Conservation (phyloP, 257 asterid species). For the Solanum raphanifolium region DNA sequence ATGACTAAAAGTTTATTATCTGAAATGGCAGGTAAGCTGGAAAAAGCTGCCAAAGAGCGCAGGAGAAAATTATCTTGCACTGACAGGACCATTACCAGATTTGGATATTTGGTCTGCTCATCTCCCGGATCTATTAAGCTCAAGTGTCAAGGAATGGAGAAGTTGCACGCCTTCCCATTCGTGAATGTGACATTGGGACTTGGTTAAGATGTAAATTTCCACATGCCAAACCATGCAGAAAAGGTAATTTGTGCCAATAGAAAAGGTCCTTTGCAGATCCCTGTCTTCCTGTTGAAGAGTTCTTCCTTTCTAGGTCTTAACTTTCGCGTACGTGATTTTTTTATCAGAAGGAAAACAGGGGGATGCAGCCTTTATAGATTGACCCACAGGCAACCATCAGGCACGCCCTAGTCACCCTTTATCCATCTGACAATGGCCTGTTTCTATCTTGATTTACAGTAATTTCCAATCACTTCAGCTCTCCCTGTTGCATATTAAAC, state of each 20-base stretch:
- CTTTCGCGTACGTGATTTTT: background rate
- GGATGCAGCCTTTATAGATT: background rate
- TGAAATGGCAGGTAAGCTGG: slow-evolving; percentile 19
- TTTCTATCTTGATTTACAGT: background rate
- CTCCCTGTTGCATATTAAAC: background rate
- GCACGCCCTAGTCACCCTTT: background rate
- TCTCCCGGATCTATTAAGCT: slow-evolving; percentile 38
- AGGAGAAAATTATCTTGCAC: slow-evolving; percentile 65
- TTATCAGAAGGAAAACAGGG: background rate
- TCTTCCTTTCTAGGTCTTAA: background rate
- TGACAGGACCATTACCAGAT: slow-evolving; percentile 62
- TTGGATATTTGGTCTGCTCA: slow-evolving; percentile 43
- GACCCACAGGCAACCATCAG: background rate
- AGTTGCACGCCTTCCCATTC: slow-evolving; percentile 13
- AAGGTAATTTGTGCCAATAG: background rate
- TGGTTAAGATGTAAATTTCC: background rate
- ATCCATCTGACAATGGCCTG: background rate
- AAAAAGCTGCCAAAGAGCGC: slow-evolving; percentile 16
- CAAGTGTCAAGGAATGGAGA: slow-evolving; percentile 39
- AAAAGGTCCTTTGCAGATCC: background rate
- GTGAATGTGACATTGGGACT: background rate
- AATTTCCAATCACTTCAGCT: background rate
- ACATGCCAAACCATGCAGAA: background rate
- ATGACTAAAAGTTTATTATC: background rate
- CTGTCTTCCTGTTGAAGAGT: background rate